Evolutionary conservation across 495 filamentous ascomycete genomes (phyloP), one percentile per base, ranked within the genome.

Genomic region (Penicillium canescens): DNA sequence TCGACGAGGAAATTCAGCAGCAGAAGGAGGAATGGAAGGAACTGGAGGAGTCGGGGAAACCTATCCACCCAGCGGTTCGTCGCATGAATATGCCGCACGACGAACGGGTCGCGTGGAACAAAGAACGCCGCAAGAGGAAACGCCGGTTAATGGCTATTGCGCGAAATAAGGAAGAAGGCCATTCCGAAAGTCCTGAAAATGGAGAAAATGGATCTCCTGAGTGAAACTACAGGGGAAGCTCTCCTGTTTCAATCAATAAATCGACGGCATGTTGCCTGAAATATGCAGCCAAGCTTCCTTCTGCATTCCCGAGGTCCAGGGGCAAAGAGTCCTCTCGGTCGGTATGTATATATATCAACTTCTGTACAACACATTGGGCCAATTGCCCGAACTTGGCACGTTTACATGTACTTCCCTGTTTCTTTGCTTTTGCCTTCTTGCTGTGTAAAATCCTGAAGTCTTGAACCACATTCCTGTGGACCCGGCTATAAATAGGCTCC

Each of bases 51-150:
- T 39, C 4, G 38, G 49, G 52, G 26, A 36, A 47, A 44, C 44
- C 44, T 14, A 13, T 55, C 7, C 44, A 44, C 13, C 52, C 52
- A 2, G 52, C 43, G 1, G 52, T 48, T 39, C 52, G 44, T 41
- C 44, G 52, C 5, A 10, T 48, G 52, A 41, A n/a, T 5, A 36
- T 53, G 47, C 44, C 42, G 8, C 34, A 31, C 16, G 51, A 68
- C 20, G 49, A 53, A 33, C 54, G 58, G 24, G 48, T 58, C 21
- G 46, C 39, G 3, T 51, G 38, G 14, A 55, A 38, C 41, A 69
- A 66, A 26, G 54, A 60, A 42, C 48, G 51, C 4, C 55, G 63
- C 12, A 66, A 64, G 54, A 43, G 14, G 34, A 64, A 59, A 54
- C 48, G 66, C 33, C 50, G 63, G n/a, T 31, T 37, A 28, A 3